Evolutionary conservation across 148 eudicot species (phyloP).

Genomic region (Agrostemma githago): DNA sequence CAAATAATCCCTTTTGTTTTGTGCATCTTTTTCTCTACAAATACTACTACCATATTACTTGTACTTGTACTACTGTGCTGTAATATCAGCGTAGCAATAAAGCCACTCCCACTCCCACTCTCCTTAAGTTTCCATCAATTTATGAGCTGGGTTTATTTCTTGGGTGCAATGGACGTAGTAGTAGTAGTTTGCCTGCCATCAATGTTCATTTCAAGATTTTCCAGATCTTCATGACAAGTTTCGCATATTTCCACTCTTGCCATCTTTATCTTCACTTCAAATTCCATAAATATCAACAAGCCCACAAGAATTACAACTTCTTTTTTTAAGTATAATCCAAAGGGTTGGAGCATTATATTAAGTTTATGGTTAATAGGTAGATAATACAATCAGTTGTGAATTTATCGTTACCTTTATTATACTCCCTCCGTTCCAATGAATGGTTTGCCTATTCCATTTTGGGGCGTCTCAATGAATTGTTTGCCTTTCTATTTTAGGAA

Average conservation of each 20-base stretch:
- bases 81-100: slow-evolving; percentile 26
- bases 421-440: too few relatives aligned
- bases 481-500: too few relatives aligned
- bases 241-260: slow-evolving; percentile 22
- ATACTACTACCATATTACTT: too few relatives aligned
- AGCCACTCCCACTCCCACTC: slow-evolving; percentile 15
- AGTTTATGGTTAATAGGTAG: too few relatives aligned
- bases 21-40: too few relatives aligned
- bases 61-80: slow-evolving; percentile 1
- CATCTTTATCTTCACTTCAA: too few relatives aligned
- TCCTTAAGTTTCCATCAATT: slow-evolving; percentile 17
- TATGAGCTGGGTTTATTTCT: slow-evolving; percentile 5
- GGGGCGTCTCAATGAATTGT: too few relatives aligned
- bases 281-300: background rate
- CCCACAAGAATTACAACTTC: background rate
- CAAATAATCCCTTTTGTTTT: background rate
- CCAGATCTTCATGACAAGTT: slow-evolving; percentile 23
- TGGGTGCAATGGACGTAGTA: slow-evolving; percentile 9
- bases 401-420: too few relatives aligned
- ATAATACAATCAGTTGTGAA: too few relatives aligned
- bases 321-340: too few relatives aligned
- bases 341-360: too few relatives aligned
- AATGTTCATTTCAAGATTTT: slow-evolving; percentile 7
- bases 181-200: slow-evolving; percentile 20
- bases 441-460: too few relatives aligned